Evolutionary conservation across 139 green algal genomes (phyloP).

Genomic region (Choricystis sp.): DNA sequence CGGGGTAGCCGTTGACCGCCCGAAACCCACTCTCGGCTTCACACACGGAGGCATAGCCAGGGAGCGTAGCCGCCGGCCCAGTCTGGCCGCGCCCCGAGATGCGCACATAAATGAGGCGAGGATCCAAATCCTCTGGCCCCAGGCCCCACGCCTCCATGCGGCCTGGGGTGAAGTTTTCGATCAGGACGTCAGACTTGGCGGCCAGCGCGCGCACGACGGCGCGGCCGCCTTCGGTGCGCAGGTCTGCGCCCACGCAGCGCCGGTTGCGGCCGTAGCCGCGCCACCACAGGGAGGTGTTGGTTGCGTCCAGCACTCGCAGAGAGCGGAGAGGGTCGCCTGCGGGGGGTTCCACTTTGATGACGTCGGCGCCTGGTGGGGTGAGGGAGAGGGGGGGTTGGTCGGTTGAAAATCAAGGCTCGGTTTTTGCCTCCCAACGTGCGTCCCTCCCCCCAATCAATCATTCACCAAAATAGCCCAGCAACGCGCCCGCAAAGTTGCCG

Average conservation of each 20-base stretch:
- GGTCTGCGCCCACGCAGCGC: conserved; percentile 49
- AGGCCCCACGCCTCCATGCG: conserved; percentile 60
- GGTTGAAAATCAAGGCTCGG: background rate
- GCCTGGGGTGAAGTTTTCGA: conserved; percentile 67
- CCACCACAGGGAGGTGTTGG: conserved; percentile 54
- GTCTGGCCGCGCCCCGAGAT: conserved; percentile 68
- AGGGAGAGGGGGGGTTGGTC: background rate
- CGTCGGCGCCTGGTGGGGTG: conserved; percentile 50
- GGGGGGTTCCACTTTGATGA: conserved; percentile 60
- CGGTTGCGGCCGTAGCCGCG: conserved; percentile 45
- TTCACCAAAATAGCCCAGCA: conserved; percentile 7
- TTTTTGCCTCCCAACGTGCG: too few species aligned
- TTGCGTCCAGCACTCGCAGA: conserved; percentile 33
- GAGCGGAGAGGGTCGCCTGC: conserved; percentile 43
- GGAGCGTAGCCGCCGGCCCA: conserved; percentile 26
- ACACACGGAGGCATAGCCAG: conserved; percentile 44
- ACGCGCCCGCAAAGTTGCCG: conserved; percentile 46
- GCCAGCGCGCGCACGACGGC: conserved; percentile 31
- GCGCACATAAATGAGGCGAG: conserved; percentile 43
- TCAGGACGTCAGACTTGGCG: conserved; percentile 31
- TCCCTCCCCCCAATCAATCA: conserved; percentile 1
- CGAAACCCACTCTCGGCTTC: conserved; percentile 41
- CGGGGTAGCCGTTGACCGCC: conserved; percentile 29
- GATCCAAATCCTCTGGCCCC: conserved; percentile 37
- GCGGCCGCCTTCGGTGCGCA: conserved; percentile 36